phyloP scores from a whole-genome alignment of 495 filamentous ascomycete genomes.

The Penicillium simplicissimum region DNA sequence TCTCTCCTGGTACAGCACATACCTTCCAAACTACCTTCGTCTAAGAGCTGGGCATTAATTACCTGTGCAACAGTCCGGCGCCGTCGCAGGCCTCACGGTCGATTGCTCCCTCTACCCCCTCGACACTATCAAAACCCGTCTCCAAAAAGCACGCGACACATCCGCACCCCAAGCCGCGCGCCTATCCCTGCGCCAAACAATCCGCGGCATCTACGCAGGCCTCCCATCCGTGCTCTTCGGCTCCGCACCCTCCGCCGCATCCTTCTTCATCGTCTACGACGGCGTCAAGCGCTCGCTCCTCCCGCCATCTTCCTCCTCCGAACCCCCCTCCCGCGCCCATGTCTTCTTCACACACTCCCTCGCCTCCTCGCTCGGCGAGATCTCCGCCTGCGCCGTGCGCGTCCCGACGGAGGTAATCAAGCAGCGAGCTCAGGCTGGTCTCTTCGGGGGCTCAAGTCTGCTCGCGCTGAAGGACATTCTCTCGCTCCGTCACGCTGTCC shows the following conservation, averaged over 20 bases:
- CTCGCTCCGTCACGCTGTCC: slow-evolving; percentile 40
- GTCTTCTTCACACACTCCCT: slow-evolving; percentile 68
- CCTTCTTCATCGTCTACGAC: slow-evolving; percentile 98
- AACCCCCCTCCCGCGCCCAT: slow-evolving; percentile 37
- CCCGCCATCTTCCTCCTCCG: slow-evolving; percentile 16
- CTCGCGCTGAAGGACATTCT: slow-evolving; percentile 70
- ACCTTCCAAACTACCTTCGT: not conserved
- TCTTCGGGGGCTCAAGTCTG: slow-evolving; percentile 55
- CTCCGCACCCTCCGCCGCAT: slow-evolving; percentile 92
- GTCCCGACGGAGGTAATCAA: slow-evolving; percentile 98
- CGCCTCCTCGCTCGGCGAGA: slow-evolving; percentile 85
- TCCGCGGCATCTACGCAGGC: slow-evolving; percentile 73
- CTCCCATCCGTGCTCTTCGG: slow-evolving; percentile 68
- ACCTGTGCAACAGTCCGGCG: slow-evolving; percentile 59
- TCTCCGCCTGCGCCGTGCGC: slow-evolving; percentile 87
- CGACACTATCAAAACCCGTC: slow-evolving; percentile 89
- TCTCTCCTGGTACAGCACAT: slow-evolving; percentile 42
- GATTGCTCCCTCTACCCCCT: slow-evolving; percentile 89
- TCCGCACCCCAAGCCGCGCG: slow-evolving; percentile 55
- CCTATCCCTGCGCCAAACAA: slow-evolving; percentile 48
- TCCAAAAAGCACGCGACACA: slow-evolving; percentile 80
- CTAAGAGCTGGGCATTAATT: slow-evolving; percentile 1
- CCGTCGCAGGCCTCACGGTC: slow-evolving; percentile 81
- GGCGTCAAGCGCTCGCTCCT: slow-evolving; percentile 65
- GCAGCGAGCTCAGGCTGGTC: slow-evolving; percentile 87